These are phyloP conservation scores for Aspergillus sp. DNA, from an alignment of 2,329 filamentous ascomycete genomes.

Conservation along the genomic window DNA sequence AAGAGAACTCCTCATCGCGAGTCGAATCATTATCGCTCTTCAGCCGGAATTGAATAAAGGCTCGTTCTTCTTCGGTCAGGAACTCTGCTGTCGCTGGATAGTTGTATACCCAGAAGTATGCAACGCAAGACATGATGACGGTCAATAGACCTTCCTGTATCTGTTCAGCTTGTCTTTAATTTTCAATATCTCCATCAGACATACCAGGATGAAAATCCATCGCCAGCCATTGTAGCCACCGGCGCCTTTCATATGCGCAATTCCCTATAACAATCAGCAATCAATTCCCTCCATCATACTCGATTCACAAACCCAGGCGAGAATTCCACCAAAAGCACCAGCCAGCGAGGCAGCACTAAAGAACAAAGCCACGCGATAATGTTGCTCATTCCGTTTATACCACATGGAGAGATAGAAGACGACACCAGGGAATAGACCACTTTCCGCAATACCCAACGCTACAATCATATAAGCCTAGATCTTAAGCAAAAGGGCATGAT, in stretches of 20 bases:
- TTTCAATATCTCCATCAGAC: neutral
- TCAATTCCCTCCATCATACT: neutral
- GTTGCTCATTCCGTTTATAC: conserved; percentile 57
- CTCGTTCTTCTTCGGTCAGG: conserved; percentile 46
- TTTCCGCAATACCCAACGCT: conserved; percentile 49
- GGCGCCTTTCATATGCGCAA: conserved; percentile 44
- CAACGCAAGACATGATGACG: conserved; percentile 46
- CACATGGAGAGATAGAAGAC: conserved; percentile 59
- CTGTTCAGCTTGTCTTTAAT: conserved; percentile 1
- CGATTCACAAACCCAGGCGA: conserved; percentile 42
- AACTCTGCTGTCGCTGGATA: conserved; percentile 40
- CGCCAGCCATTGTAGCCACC: conserved; percentile 53
- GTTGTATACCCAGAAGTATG: conserved; percentile 40
- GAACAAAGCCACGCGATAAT: conserved; percentile 57
- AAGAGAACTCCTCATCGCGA: conserved; percentile 63
- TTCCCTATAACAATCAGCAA: conserved; percentile 31
- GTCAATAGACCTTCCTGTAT: conserved; percentile 63
- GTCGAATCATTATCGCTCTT: conserved; percentile 66
- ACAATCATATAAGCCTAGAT: no score
- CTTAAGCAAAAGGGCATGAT: no score
- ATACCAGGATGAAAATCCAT: conserved; percentile 60
- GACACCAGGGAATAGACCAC: conserved; percentile 51
- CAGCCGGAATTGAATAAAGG: conserved; percentile 58
- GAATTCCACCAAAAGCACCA: conserved; percentile 57
- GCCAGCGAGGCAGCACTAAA: conserved; percentile 56